These are phyloP conservation scores for Starmerella riodocensis DNA, from an alignment of 805 yeast genomes.

Conservation along the genomic window DNA sequence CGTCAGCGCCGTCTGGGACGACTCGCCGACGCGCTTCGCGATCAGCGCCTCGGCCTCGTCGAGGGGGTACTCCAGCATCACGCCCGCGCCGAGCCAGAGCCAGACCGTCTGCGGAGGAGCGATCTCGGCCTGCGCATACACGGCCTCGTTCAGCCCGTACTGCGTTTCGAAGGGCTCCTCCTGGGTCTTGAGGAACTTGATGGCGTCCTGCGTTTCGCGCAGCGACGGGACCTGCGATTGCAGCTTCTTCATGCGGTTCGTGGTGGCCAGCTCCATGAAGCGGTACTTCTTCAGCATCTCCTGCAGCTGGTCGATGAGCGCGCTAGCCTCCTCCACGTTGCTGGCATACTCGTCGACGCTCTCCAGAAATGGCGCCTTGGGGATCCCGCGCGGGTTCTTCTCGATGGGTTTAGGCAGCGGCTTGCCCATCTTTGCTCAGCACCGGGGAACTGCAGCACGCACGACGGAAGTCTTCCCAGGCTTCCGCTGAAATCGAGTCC, in stretches of 20 bases:
- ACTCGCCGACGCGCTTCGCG: constrained; percentile 45
- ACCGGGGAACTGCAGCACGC: too few relatives aligned
- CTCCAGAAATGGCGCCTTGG: constrained; percentile 88
- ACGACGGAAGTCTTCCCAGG: too few relatives aligned
- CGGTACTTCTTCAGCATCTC: constrained; percentile 54
- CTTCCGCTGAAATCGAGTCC: too few relatives aligned
- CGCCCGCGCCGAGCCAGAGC: constrained; percentile 96
- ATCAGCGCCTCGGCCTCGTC: constrained; percentile 73
- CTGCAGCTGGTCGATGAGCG: constrained; percentile 61
- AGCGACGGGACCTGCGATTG: constrained; percentile 80
- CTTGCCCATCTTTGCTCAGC: constrained; percentile 20
- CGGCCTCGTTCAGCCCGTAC: constrained; percentile 85
- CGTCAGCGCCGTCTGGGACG: constrained; percentile 42
- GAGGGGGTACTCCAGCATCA: constrained; percentile 87
- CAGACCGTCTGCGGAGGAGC: constrained; percentile 54
- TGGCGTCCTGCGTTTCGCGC: constrained; percentile 66
- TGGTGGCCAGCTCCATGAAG: constrained; percentile 28
- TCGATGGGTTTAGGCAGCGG: constrained; percentile 19
- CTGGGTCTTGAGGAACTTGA: constrained; percentile 43
- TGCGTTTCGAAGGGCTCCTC: constrained; percentile 48
- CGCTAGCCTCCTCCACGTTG: constrained; percentile 55
- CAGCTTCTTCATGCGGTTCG: constrained; percentile 34
- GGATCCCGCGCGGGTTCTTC: constrained; percentile 86
- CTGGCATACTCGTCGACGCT: constrained; percentile 64
- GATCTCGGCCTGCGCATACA: constrained; percentile 70